A percentile compares a stretch with the other conserved stretches of the same genome.
phyloP scores from a whole-genome alignment of 306 rosid genomes.

The Sicyos edulis region DNA sequence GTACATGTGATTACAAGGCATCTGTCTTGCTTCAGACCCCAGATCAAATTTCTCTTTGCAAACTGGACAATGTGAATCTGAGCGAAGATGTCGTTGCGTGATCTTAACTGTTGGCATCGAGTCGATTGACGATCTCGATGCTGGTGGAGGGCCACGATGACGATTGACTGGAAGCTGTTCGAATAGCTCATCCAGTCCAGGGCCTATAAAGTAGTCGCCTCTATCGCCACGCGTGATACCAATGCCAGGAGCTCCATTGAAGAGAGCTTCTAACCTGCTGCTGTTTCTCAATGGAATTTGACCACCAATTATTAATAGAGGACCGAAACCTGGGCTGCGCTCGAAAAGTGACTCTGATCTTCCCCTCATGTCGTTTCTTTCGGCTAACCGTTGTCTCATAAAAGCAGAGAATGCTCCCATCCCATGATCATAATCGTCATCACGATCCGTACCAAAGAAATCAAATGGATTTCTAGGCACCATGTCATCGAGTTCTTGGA shows the following conservation, averaged over 20 bases:
- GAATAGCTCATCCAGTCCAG: slow-evolving; percentile 26
- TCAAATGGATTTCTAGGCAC: slow-evolving; percentile 19
- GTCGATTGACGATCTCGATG: slow-evolving; percentile 20
- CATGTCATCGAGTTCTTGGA: slow-evolving; percentile 27
- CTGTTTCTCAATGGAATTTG: slow-evolving; percentile 21
- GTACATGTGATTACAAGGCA: slow-evolving; percentile 27
- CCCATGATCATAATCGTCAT: slow-evolving; percentile 19
- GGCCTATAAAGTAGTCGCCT: slow-evolving; percentile 24
- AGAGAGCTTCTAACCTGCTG: slow-evolving; percentile 23
- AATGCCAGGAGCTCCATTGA: slow-evolving; percentile 23
- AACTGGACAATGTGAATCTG: slow-evolving; percentile 27
- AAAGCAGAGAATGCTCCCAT: slow-evolving; percentile 23
- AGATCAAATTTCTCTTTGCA: slow-evolving; percentile 26
- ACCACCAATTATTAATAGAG: slow-evolving; percentile 23
- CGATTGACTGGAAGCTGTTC: slow-evolving; percentile 21
- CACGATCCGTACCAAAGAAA: slow-evolving; percentile 17
- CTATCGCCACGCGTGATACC: slow-evolving; percentile 18
- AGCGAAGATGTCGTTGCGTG: slow-evolving; percentile 23
- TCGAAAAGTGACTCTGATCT: slow-evolving; percentile 23
- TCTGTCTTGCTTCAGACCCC: slow-evolving; percentile 25
- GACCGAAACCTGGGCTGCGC: slow-evolving; percentile 21
- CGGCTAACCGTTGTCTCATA: slow-evolving; percentile 23
- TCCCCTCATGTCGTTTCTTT: slow-evolving; percentile 21
- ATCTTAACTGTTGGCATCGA: slow-evolving; percentile 25
- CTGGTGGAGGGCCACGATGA: slow-evolving; percentile 24